Evolutionary conservation across 2,329 filamentous ascomycete genomes (phyloP).

Genomic region (Colletotrichum filicis): DNA sequence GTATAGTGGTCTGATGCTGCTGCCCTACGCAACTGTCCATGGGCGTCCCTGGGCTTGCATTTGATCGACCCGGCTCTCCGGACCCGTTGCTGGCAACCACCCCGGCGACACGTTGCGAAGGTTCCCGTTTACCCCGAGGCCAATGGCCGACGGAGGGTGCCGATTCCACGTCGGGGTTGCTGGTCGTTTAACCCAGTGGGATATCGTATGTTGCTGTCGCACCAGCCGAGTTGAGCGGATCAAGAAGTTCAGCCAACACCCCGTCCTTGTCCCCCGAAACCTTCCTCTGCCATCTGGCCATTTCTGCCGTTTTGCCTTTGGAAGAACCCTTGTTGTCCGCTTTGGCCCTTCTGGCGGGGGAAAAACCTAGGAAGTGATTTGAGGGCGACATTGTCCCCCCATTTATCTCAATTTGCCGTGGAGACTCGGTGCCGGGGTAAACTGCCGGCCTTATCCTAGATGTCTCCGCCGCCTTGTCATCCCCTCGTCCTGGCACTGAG

Average conservation of each 20-base stretch:
- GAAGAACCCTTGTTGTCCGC: conserved; percentile 13
- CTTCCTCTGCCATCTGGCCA: background rate
- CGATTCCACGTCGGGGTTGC: background rate
- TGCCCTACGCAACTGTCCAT: conserved; percentile 21
- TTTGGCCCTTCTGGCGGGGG: conserved; percentile 24
- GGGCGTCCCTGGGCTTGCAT: conserved; percentile 26
- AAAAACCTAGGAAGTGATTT: background rate
- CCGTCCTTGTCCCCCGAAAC: conserved; percentile 1
- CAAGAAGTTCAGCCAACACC: background rate
- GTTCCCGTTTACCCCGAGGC: conserved; percentile 11
- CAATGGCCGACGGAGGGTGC: conserved; percentile 1
- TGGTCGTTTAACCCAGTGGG: background rate
- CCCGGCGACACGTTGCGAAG: conserved; percentile 1
- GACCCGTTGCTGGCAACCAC: conserved; percentile 5
- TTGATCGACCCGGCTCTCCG: conserved; percentile 26
- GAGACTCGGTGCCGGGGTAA: conserved; percentile 9
- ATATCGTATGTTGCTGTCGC: conserved; percentile 20
- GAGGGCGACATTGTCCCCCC: conserved; percentile 12
- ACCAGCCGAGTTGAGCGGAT: conserved; percentile 1
- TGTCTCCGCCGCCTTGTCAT: conserved; percentile 28
- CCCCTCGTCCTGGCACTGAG: conserved; percentile 20
- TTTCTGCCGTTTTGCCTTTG: conserved; percentile 17
- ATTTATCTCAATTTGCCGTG: background rate
- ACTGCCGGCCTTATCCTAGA: conserved; percentile 7
- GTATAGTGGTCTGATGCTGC: conserved; percentile 5